These are phyloP conservation scores for Brassica carinata DNA, from an alignment of 345 rosid species.

Conservation along the genomic window DNA sequence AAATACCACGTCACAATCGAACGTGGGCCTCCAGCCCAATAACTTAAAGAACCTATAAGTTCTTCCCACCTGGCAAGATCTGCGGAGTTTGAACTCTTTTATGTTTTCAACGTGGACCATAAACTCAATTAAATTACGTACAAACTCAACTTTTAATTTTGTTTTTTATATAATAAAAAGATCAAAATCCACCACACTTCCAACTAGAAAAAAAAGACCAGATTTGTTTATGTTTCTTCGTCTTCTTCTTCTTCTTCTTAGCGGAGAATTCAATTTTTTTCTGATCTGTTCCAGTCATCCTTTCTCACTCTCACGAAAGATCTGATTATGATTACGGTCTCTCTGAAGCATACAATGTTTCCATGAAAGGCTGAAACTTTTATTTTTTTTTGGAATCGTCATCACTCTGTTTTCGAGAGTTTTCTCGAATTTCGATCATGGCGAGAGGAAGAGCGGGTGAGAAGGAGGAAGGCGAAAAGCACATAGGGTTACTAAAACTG, in stretches of 20 bases:
- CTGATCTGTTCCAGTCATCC: constrained; percentile 32
- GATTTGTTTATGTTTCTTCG: constrained; percentile 36
- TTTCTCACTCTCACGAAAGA: constrained; percentile 24
- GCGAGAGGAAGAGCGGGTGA: constrained; percentile 51
- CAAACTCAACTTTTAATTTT: background rate
- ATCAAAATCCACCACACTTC: constrained; percentile 28
- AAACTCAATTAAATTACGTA: constrained; percentile 11
- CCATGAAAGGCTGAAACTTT: constrained; percentile 27
- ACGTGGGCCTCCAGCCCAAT: constrained; percentile 25
- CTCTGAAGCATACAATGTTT: constrained; percentile 23
- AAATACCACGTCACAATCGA: background rate
- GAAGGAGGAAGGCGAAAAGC: constrained; percentile 55
- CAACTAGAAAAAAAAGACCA: constrained; percentile 38
- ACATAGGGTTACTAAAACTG: constrained; percentile 63
- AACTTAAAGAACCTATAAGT: constrained; percentile 13
- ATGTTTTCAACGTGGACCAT: constrained; percentile 29
- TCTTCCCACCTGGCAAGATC: constrained; percentile 33
- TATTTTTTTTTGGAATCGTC: background rate
- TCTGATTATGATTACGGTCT: constrained; percentile 5
- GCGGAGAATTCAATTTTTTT: constrained; percentile 10
- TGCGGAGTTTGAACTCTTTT: constrained; percentile 16
- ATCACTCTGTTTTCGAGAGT: background rate
- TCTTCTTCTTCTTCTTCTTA: constrained; percentile 12
- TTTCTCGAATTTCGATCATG: background rate
- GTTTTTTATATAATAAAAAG: constrained; percentile 6